phyloP scores from a whole-genome alignment of 1,139 yeast genomes.

The Scheffersomyces titani region DNA sequence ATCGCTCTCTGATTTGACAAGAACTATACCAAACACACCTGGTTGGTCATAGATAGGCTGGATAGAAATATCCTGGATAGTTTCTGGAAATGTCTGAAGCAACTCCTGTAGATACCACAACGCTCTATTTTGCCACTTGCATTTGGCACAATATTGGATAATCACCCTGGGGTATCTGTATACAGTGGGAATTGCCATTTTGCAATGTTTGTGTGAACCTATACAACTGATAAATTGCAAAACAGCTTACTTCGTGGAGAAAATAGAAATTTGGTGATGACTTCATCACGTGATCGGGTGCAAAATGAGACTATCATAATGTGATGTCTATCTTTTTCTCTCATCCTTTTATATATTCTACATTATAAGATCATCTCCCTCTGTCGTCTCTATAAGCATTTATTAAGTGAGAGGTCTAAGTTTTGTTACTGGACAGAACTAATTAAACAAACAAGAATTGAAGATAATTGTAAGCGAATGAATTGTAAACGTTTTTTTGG shows the following conservation, averaged over 20 bases:
- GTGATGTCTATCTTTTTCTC: no score
- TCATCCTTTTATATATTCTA: no score
- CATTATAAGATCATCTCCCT: neutral
- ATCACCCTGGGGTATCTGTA: constrained; percentile 30
- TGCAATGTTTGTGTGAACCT: neutral
- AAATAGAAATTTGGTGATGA: neutral
- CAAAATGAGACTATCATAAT: no score
- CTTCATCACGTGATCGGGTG: neutral
- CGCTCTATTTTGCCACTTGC: constrained; percentile 53
- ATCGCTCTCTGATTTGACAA: constrained; percentile 12
- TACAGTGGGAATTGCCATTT: neutral
- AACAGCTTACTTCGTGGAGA: neutral
- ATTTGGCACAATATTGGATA: constrained; percentile 44
- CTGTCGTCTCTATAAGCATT: neutral
- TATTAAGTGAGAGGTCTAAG: neutral
- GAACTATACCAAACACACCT: constrained; percentile 37
- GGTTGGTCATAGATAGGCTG: constrained; percentile 42
- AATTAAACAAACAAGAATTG: neutral
- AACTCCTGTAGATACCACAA: constrained; percentile 49
- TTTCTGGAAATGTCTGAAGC: constrained; percentile 43
- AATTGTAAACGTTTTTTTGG: neutral
- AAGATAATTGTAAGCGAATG: neutral
- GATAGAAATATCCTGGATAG: constrained; percentile 37
- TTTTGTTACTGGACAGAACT: neutral
- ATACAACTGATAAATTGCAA: neutral